Base-by-base conservation (phyloP, 805 yeast species). In the Candida chilensis region DNA sequence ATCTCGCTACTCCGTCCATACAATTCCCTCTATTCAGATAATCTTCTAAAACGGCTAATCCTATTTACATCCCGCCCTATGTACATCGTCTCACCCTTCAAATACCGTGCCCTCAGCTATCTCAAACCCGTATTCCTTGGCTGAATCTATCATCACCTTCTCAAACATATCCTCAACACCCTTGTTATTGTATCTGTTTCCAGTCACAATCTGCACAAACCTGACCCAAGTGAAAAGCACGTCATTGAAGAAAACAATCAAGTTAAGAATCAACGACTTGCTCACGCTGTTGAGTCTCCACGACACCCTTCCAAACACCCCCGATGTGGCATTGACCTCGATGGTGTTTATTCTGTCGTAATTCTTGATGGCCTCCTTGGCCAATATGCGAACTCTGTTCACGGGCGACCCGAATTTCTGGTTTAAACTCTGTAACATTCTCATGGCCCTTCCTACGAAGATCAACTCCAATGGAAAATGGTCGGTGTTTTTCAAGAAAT, bases 391-490 rank as follows among this genome's bases (percentile, higher is more conserved):
- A 39, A 82, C 54, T 34, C 92, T 61, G 47, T 82, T 82, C n/a
- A 80, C 78, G 0, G 88, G 90, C 11, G 85, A 71, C 4, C 79
- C 84, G 46, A 70, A 71, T 20, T 56, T 57, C 39, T 72, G 74
- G 47, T 83, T 82, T 38, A 78, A 51, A 16, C 75, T 76, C 47
- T 81, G 90, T 30, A 83, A 67, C 60, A 82, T 80, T 36, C 88
- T 59, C 80, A 80, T 78, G 8, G 83, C 65, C 42, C 90, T 57
- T 32, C 80, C 73, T 5, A 83, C 53, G 41, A 82, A 81, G 13
- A 78, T 60, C 32, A 82, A 49, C 27, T 74, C 75, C 36, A 75
- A 51, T 3, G 94, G 94, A 44, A 83, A 74, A 48, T 70, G 69
- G 28, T 70, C 69, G 5, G 78, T 65, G 47, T 80, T 85, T 33